phyloP scores from a whole-genome alignment of 768 basidiomycete species.

The Botryobasidium botryosum region DNA sequence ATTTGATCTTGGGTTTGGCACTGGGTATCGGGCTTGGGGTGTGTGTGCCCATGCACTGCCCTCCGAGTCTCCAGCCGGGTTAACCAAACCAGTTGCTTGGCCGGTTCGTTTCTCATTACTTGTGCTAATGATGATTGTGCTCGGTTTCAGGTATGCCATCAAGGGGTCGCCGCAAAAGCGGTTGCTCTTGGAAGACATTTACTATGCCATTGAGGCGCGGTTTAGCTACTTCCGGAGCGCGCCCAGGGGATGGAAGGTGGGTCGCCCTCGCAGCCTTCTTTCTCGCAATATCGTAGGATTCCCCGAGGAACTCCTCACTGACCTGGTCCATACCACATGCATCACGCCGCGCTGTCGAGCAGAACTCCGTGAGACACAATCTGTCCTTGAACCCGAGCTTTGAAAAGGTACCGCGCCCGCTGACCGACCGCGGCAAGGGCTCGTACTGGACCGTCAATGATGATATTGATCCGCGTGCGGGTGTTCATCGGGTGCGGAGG shows the following conservation, averaged over 20 bases:
- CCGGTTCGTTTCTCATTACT: too few relatives aligned
- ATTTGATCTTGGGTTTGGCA: too few relatives aligned
- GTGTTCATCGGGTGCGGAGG: conserved; percentile 76
- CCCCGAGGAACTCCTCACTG: not conserved
- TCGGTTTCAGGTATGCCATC: conserved; percentile 54
- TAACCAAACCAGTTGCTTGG: too few relatives aligned
- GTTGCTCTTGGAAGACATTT: conserved; percentile 73
- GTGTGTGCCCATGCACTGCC: too few relatives aligned
- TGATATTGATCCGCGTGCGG: conserved; percentile 27
- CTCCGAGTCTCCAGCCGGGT: too few relatives aligned
- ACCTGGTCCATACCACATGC: conserved; percentile 5
- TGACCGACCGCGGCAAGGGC: conserved; percentile 80
- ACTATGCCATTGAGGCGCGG: conserved; percentile 32
- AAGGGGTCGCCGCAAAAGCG: conserved; percentile 83
- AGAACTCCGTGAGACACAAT: conserved; percentile 88
- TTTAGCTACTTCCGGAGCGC: conserved; percentile 84
- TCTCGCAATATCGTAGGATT: conserved; percentile 1
- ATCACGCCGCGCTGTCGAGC: conserved; percentile 5
- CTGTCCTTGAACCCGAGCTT: conserved; percentile 83
- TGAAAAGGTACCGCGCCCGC: conserved; percentile 79
- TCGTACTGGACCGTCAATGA: conserved; percentile 68
- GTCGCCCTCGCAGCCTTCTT: conserved; percentile 16
- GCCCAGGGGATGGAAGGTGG: conserved; percentile 80
- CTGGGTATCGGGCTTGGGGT: too few relatives aligned
- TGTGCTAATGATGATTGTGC: not conserved